These are phyloP conservation scores for Nicotiana paniculata DNA, from an alignment of 257 asterid species.

Conservation along the genomic window DNA sequence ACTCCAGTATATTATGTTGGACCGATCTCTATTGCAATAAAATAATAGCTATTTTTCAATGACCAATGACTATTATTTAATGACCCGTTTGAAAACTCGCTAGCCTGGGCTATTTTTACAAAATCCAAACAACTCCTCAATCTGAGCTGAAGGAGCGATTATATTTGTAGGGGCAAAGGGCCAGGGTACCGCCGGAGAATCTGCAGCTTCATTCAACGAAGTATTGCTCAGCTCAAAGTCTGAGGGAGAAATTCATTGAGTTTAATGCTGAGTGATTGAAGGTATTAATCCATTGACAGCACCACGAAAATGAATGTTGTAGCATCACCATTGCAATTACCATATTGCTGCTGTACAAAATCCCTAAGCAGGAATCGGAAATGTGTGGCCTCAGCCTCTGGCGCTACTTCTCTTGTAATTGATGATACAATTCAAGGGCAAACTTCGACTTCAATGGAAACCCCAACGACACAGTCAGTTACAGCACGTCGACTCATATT, in stretches of 20 bases:
- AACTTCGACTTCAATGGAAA: neutral
- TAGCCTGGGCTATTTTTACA: too few relatives aligned
- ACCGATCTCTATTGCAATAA: too few relatives aligned
- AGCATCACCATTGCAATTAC: neutral
- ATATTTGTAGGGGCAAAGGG: too few relatives aligned
- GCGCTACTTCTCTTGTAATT: neutral
- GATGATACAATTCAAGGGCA: neutral
- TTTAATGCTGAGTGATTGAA: neutral
- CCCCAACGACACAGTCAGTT: neutral
- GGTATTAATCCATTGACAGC: neutral
- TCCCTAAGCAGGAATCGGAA: neutral
- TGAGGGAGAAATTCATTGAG: too few relatives aligned
- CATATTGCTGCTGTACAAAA: neutral
- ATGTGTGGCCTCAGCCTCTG: neutral
- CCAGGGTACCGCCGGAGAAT: too few relatives aligned
- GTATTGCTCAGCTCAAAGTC: neutral
- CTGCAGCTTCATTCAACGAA: too few relatives aligned
- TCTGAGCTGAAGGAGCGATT: too few relatives aligned
- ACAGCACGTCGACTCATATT: constrained; percentile 7
- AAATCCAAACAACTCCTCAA: too few relatives aligned
- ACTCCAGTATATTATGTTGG: too few relatives aligned
- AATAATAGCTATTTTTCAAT: too few relatives aligned
- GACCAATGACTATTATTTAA: too few relatives aligned
- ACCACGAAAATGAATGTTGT: neutral
- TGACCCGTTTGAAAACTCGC: too few relatives aligned